Evolutionary conservation across 2,329 filamentous ascomycete species (phyloP).

Genomic region (Coniochaeta sp.): DNA sequence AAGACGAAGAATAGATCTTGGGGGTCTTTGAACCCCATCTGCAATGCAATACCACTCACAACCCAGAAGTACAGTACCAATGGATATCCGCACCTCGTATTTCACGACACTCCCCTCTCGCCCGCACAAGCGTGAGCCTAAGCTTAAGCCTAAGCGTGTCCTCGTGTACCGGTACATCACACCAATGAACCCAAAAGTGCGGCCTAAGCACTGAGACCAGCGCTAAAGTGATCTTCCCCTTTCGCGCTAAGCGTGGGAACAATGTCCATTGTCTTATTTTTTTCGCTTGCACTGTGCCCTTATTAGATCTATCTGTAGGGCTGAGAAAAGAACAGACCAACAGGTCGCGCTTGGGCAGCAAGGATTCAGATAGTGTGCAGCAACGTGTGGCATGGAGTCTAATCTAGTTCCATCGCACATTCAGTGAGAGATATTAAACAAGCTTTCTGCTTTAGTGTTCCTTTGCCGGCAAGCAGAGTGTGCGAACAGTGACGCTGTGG

Average conservation of each 20-base stretch:
- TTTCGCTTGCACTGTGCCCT: not conserved
- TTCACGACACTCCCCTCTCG: not conserved
- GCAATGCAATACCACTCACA: not conserved
- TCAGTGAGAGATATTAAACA: no score
- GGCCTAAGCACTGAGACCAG: not conserved
- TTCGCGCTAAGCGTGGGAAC: not conserved
- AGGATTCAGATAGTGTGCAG: not conserved
- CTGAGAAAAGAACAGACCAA: not conserved
- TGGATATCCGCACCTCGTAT: not conserved
- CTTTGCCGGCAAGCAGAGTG: no score
- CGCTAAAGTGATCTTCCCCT: not conserved
- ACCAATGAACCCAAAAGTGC: not conserved
- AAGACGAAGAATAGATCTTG: not conserved
- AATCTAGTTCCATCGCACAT: no score
- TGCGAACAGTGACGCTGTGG: no score
- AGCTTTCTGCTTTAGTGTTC: no score
- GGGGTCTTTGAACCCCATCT: not conserved
- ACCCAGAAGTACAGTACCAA: not conserved
- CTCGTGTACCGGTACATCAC: slow-evolving; percentile 1
- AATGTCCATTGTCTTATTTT: not conserved
- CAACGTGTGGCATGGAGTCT: no score
- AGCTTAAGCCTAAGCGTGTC: no score
- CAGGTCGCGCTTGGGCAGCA: not conserved
- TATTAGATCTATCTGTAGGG: not conserved
- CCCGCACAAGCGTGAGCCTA: not conserved